A percentile compares a stretch with the other conserved stretches of the same genome.
Conservation (phyloP, 345 rosid genomes). For the Eucalyptus erythrocorys region DNA sequence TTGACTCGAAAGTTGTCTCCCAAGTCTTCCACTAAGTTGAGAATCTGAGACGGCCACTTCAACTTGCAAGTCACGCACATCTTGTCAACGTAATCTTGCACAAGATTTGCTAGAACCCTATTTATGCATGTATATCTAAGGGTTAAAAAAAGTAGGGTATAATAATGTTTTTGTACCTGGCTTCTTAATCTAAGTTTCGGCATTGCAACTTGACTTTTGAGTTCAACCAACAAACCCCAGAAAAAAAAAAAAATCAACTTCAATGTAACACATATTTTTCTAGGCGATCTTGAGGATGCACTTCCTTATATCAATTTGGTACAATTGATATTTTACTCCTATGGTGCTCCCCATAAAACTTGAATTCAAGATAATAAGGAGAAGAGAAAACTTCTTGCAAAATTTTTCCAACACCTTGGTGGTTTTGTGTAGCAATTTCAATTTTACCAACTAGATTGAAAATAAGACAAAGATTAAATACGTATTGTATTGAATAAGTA, state of each 20-base stretch:
- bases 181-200: neutral
- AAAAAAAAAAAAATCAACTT: too few species aligned
- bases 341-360: neutral
- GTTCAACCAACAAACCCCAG: neutral
- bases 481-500: accelerated
- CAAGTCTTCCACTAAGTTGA: neutral
- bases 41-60: neutral
- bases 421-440: too few species aligned
- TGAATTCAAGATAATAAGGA: too few species aligned
- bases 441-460: neutral
- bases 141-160: neutral
- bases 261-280: neutral
- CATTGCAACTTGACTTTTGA: neutral
- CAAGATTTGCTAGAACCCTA: neutral
- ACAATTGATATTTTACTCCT: too few species aligned
- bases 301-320: neutral
- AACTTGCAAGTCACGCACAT: neutral
- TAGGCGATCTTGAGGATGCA: neutral
- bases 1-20: neutral
- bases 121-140: accelerated
- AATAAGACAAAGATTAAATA: too few species aligned
- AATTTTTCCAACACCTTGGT: neutral
- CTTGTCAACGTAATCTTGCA: too few species aligned
- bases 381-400: neutral
- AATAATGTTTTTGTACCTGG: too few species aligned